Evolutionary conservation across 2,329 filamentous ascomycete species (phyloP), one percentile per base, ranked within the genome.

Genomic region (Verticillium dahliae): DNA sequence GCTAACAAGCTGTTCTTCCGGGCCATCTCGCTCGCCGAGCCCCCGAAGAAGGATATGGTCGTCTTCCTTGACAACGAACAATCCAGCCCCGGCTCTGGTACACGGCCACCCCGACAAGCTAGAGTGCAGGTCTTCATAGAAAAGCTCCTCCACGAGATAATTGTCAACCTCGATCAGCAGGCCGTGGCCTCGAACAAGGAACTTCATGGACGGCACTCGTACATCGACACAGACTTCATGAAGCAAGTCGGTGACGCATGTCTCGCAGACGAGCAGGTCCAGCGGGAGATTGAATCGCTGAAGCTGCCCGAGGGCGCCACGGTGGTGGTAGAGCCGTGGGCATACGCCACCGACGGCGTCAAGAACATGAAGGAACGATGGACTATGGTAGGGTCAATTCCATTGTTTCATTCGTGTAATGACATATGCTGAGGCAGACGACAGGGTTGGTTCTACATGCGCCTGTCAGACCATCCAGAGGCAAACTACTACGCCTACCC

Each of bases 401-500:
- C 27, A 4, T 31, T 11, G 6, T n/a, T 15, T 13, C 13, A 1
- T 31, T 31, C 27, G 2, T 31, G 5, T 4, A 31, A 31, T 31
- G 4, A 31, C 27, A 31, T 37, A 2, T 27, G 13, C 33, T 45
- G 2, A 15, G 7, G 1, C 13, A 18, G 0, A 38, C 2, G 9
- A 13, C 4, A 64, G 64, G 64, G 62, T 2, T 65, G 62, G 64
- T 63, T 65, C 11, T 65, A 64, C 14, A 63, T 65, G 64, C 65
- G 73, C 4, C 65, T 81, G 0, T 60, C 72, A 0, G 69, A 75
- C 0, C 73, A 81, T 37, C 68, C 70, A 0, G 81, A 85, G 61
- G 77, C 81, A 38, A 85, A 86, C 66, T 80, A 81, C 69, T 85
- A 85, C 65, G 82, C 83, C 4, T 85, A 85, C 60, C 83, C 84